A percentile compares a stretch with the other conserved stretches of the same genome.
Evolutionary conservation across 2,329 filamentous ascomycete genomes (phyloP).

Genomic region (Aspergillus cejpii): DNA sequence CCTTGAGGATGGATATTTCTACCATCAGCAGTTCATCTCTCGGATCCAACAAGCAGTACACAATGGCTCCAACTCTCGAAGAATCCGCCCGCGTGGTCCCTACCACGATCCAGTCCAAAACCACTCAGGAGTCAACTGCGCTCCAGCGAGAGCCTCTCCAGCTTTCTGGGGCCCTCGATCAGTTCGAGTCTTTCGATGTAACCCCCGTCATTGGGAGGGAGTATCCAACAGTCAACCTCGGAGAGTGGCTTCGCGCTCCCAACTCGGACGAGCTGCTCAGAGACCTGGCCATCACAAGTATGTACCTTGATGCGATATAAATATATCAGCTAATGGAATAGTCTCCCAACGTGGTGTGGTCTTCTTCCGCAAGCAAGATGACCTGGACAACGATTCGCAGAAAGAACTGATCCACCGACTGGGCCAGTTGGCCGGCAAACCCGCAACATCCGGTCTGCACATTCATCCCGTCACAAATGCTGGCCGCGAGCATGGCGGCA

Average conservation of each 20-base stretch:
- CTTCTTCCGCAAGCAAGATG: slow-evolving; percentile 49
- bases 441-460: slow-evolving; percentile 42
- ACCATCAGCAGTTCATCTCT: background rate
- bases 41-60: background rate
- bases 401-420: slow-evolving; percentile 48
- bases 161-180: slow-evolving; percentile 37
- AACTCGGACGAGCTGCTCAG: slow-evolving; percentile 33
- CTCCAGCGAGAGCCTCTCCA: slow-evolving; percentile 30
- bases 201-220: slow-evolving; percentile 49
- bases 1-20: background rate
- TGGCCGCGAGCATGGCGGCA: slow-evolving; percentile 41
- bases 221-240: slow-evolving; percentile 39
- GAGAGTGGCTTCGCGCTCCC: slow-evolving; percentile 44
- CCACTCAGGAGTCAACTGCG: background rate
- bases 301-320: too few relatives aligned
- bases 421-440: slow-evolving; percentile 44
- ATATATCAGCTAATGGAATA: slow-evolving; percentile 18
- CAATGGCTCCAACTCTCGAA: slow-evolving; percentile 20
- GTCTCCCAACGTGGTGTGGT: slow-evolving; percentile 50
- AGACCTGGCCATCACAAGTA: slow-evolving; percentile 34
- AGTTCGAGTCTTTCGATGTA: slow-evolving; percentile 44
- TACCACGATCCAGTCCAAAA: slow-evolving; percentile 10
- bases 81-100: slow-evolving; percentile 17
- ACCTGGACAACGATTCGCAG: slow-evolving; percentile 46
- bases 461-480: slow-evolving; percentile 47